These are phyloP conservation scores for Jatropha multifida DNA, from an alignment of 441 rosid genomes.

Conservation along the genomic window DNA sequence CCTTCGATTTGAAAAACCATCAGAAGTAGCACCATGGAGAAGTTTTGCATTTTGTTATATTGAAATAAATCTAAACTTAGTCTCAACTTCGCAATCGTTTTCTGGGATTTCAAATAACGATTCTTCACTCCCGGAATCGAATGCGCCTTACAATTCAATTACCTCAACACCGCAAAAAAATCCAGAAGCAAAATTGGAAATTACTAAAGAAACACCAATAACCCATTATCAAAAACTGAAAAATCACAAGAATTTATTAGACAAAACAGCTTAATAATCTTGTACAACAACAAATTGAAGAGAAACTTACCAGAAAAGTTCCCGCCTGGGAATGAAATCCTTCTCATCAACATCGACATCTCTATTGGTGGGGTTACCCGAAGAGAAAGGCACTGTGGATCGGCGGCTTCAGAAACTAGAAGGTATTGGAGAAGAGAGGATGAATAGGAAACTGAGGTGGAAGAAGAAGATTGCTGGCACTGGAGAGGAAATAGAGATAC, in stretches of 20 bases:
- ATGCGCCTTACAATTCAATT: no score
- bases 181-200: not conserved
- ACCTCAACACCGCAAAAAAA: not conserved
- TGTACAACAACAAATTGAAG: not conserved
- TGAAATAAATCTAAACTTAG: not conserved
- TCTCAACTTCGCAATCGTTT: not conserved
- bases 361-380: constrained; percentile 23
- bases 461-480: constrained; percentile 37
- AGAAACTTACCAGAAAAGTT: constrained; percentile 68
- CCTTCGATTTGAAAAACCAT: not conserved
- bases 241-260: not conserved
- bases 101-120: not conserved
- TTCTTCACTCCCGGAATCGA: not conserved
- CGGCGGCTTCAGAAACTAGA: constrained; percentile 37
- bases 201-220: not conserved
- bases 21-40: not conserved
- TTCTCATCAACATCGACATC: constrained; percentile 43
- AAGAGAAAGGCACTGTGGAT: constrained; percentile 26
- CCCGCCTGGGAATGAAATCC: constrained; percentile 80
- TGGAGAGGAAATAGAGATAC: constrained; percentile 28
- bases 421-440: constrained; percentile 41
- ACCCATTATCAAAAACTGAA: not conserved
- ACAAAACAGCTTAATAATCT: not conserved
- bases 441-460: constrained; percentile 24
- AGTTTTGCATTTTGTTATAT: not conserved